Evolutionary conservation across 2,329 filamentous ascomycete genomes (phyloP), one percentile per base, ranked within the genome.

Genomic region (Fusarium kyushuense): DNA sequence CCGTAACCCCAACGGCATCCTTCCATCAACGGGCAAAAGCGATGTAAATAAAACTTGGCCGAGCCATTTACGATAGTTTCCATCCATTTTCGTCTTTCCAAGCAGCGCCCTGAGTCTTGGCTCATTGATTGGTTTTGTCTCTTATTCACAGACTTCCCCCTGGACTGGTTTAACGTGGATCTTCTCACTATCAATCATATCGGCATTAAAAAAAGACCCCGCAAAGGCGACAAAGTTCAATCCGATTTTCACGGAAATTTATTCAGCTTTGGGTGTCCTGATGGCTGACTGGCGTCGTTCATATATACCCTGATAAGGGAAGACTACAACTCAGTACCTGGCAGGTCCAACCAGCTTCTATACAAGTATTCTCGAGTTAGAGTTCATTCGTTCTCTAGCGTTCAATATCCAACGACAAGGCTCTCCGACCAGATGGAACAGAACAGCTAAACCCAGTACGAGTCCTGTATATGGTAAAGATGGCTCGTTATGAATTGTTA

Each of bases 1-100:
- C 67, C 53, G 55, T 23, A 40, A 68, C 58, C 67, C 67, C 63
- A 69, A 67, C 62, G 57, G 53, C 53, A 58, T 69, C 29, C 48
- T 41, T 70, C 36, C 32, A 14, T 69, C 48, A 51, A 67, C 23
- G 33, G 42, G 30, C 36, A 47, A 63, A 55, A 40, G 38, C 40
- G 17, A 36, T 29, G 41, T 36, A 30, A 45, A 48, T 27, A 30
- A 63, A 57, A 47, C 40, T 21, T 32, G 42, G 48, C 53, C n/a
- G 45, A 29, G 23, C 33, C 29, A 48, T 42, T 56, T 29, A 30
- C 21, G 19, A 17, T 42, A 35, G 29, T 23, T 54, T 51, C 43
- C 52, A 6, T 27, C 30, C 32, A 21, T 46, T 25, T 36, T 38
- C 25, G 41, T 21, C 14, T 16, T 16, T 16, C 11, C 21, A 19